These are phyloP conservation scores for Nelumbo lutea DNA, from an alignment of 164 flowering plant species.

Conservation along the genomic window DNA sequence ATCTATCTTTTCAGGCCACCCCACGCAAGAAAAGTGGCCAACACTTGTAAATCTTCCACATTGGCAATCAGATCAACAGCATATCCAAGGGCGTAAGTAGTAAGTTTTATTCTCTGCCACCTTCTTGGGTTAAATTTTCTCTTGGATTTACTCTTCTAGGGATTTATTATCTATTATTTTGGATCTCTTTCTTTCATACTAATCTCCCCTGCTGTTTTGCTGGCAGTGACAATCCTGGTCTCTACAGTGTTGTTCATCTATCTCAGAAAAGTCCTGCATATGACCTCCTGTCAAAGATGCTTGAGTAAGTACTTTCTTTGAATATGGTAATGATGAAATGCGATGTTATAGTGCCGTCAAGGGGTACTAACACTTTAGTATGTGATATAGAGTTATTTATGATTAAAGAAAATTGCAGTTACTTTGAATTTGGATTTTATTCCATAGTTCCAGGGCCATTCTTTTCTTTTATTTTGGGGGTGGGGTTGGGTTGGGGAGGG, in stretches of 20 bases:
- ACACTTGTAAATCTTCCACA: conserved; percentile 82
- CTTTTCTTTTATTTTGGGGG: no score
- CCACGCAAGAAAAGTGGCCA: conserved; percentile 96
- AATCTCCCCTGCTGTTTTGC: not conserved
- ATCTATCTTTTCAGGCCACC: conserved; percentile 59
- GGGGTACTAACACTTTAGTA: no score
- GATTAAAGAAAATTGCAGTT: no score
- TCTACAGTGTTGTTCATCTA: conserved; percentile 73
- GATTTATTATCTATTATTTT: not conserved
- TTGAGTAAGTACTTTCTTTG: conserved; percentile 64
- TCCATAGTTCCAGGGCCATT: no score
- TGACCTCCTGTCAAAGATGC: conserved; percentile 95
- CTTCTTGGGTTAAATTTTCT: not conserved
- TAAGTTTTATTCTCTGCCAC: conserved; percentile 23
- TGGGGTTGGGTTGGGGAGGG: no score
- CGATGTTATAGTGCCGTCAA: no score
- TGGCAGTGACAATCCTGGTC: conserved; percentile 80
- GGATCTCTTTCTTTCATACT: not conserved
- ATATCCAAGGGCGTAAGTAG: conserved; percentile 88
- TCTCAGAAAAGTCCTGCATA: conserved; percentile 77
- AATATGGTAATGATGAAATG: no score
- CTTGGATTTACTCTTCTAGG: not conserved
- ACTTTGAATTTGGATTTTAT: no score
- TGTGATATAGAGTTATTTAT: no score
- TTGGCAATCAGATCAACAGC: conserved; percentile 81